Evolutionary conservation across 2,329 filamentous ascomycete species (phyloP).

Genomic region (Ceratocystis huliohia): DNA sequence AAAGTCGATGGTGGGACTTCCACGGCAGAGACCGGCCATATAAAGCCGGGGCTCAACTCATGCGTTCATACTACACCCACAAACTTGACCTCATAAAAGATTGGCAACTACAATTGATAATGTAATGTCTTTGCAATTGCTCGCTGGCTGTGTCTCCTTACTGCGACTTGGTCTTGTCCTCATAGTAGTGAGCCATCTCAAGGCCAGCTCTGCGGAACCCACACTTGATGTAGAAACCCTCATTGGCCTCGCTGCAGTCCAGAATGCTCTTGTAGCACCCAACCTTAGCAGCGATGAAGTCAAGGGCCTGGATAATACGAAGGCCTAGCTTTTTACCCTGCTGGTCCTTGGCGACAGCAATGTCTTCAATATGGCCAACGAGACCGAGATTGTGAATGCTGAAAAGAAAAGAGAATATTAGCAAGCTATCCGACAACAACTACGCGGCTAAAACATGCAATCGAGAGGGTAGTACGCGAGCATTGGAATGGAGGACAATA

Average conservation of each 20-base stretch:
- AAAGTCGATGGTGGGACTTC: background rate
- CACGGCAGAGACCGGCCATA: background rate
- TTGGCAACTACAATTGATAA: background rate
- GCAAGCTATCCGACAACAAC: background rate
- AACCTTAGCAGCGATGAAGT: constrained; percentile 72
- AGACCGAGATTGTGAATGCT: constrained; percentile 69
- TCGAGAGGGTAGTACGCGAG: background rate
- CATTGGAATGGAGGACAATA: background rate
- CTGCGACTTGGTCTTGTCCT: constrained; percentile 38
- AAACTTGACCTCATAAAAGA: background rate
- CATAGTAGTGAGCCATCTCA: constrained; percentile 96
- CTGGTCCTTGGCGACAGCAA: constrained; percentile 86
- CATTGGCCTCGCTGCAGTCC: constrained; percentile 90
- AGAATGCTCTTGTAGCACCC: constrained; percentile 97
- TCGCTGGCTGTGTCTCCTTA: background rate
- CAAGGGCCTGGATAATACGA: constrained; percentile 84
- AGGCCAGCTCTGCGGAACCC: constrained; percentile 83
- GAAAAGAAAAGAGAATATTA: constrained; percentile 12
- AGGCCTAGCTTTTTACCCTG: constrained; percentile 95
- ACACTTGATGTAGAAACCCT: constrained; percentile 97
- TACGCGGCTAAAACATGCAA: background rate
- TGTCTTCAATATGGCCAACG: constrained; percentile 95
- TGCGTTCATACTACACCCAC: background rate
- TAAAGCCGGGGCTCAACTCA: background rate
- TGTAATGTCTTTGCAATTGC: background rate